A percentile compares a stretch with the other conserved stretches of the same genome.
Evolutionary conservation across 371 early-diverging fungal genomes (phyloP).

Genomic region (Funneliformis caledonium): DNA sequence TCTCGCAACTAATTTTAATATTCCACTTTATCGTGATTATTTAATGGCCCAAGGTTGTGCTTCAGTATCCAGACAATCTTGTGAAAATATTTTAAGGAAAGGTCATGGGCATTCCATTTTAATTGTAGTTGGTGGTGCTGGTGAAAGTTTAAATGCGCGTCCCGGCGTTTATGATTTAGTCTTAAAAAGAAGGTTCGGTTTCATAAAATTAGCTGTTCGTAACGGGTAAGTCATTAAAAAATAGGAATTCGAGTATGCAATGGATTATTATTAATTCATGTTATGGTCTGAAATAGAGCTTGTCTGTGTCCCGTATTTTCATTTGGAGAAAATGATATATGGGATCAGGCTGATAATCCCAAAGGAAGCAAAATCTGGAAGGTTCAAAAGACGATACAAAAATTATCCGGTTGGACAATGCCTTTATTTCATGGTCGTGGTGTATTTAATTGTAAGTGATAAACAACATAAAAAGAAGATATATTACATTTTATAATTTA

Average conservation of each 20-base stretch:
- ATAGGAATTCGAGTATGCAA: background rate
- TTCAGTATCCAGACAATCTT: slow-evolving; percentile 78
- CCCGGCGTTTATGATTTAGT: slow-evolving; percentile 71
- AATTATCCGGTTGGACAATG: slow-evolving; percentile 33
- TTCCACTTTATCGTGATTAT: slow-evolving; percentile 80
- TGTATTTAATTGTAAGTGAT: slow-evolving; percentile 37
- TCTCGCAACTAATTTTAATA: slow-evolving; percentile 62
- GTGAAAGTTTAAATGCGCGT: slow-evolving; percentile 71
- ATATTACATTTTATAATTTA: background rate
- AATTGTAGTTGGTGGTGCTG: slow-evolving; percentile 83
- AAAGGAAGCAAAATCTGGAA: slow-evolving; percentile 22
- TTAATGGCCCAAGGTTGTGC: slow-evolving; percentile 72
- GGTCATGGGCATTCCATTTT: slow-evolving; percentile 81
- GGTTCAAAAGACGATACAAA: slow-evolving; percentile 37
- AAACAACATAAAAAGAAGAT: background rate
- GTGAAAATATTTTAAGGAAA: slow-evolving; percentile 70
- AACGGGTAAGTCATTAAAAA: slow-evolving; percentile 54
- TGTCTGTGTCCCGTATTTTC: slow-evolving; percentile 75
- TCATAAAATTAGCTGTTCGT: slow-evolving; percentile 80
- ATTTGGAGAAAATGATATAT: slow-evolving; percentile 88
- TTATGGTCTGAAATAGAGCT: slow-evolving; percentile 46
- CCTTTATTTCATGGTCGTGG: slow-evolving; percentile 37
- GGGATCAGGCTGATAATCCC: slow-evolving; percentile 49
- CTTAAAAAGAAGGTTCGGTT: slow-evolving; percentile 75
- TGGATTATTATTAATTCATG: background rate